Evolutionary conservation across 1,284 basidiomycete species (phyloP), one percentile per base, ranked within the genome.

Genomic region (Papiliotrema terrestris): DNA sequence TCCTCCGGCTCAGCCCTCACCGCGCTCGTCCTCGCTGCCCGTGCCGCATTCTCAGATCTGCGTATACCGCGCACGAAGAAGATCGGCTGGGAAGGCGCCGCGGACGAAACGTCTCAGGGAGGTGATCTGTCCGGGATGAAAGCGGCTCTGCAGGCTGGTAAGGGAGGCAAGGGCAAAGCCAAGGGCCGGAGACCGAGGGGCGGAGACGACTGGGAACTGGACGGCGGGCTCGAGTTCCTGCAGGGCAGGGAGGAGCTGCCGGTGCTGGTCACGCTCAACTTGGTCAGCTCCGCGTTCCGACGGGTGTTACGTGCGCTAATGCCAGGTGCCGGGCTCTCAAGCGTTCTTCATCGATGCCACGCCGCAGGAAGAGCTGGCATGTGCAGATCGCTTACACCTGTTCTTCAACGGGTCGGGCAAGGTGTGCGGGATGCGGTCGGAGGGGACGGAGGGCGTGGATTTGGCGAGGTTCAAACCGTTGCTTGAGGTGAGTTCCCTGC

Each of bases 161-260:
- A 60, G 37, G 60, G 59, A 1, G 62, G 60, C 9, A 63, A 58
- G 41, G 65, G 59, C 11, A 72, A 70, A 45, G 69, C 66, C 0
- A 68, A 62, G 49, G 62, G 59, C 1, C 59, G 55, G 25, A 49
- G 66, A 1, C 63, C 61, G 0, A 58, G 62, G n/a, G 71, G 71
- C 3, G 69, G 61, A 2, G 76, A 77, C 45, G 74, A 76, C 50
- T 77, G 76, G 76, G 76, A 77, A 58, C 49, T 77, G 52, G 73
- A 66, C n/a, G 52, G 48, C 11, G 68, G 63, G 5, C 45, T 58
- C 2, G 55, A 58, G 32, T 52, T 32, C n/a, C 36, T 72, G 46
- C 32, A 61, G n/a, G 61, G 58, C 1, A 60, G 74, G 48, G 65
- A 71, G 22, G 54, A 61, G 2, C 52, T 77, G 43, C 74, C 76